Percentiles rank a stretch among this genome's conserved stretches.
phyloP scores from a whole-genome alignment of 768 basidiomycete species.

The Termitomyces sp. region DNA sequence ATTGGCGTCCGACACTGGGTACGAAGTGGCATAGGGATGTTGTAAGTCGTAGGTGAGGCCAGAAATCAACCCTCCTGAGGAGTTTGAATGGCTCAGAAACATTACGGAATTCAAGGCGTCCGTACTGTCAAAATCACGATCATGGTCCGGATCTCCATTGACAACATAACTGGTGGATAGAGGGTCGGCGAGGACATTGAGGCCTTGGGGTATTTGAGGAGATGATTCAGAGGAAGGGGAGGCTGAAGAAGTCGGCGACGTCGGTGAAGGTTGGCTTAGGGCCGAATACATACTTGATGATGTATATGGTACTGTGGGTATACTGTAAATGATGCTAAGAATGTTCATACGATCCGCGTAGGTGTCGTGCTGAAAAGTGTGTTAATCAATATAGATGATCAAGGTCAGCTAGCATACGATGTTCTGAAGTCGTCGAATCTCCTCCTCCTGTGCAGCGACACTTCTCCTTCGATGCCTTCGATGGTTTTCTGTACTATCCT shows the following conservation, averaged over 20 bases:
- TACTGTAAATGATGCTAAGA: conserved; percentile 83
- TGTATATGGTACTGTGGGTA: conserved; percentile 69
- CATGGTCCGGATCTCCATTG: conserved; percentile 16
- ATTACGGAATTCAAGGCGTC: conserved; percentile 44
- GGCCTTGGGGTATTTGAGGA: conserved; percentile 31
- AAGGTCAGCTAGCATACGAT: conserved; percentile 59
- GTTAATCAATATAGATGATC: conserved; percentile 5
- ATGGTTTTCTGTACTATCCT: conserved; percentile 64
- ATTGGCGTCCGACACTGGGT: conserved; percentile 28
- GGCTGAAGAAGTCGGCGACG: conserved; percentile 31
- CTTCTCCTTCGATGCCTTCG: conserved; percentile 63
- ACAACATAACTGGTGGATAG: conserved; percentile 19
- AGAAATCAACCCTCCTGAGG: conserved; percentile 21
- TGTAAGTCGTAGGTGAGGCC: conserved; percentile 26
- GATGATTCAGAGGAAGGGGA: conserved; percentile 48
- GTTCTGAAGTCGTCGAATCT: conserved; percentile 78
- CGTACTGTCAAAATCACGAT: conserved; percentile 27
- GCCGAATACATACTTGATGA: conserved; percentile 43
- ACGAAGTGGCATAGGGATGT: conserved; percentile 51
- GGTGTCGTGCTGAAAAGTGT: conserved; percentile 73
- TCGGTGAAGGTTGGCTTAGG: conserved; percentile 14
- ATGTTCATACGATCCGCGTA: conserved; percentile 95
- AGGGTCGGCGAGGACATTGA: conserved; percentile 31
- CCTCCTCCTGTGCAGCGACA: conserved; percentile 87
- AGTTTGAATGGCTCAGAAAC: conserved; percentile 34